Evolutionary conservation across 441 rosid genomes (phyloP).

Genomic region (Hura crepitans): DNA sequence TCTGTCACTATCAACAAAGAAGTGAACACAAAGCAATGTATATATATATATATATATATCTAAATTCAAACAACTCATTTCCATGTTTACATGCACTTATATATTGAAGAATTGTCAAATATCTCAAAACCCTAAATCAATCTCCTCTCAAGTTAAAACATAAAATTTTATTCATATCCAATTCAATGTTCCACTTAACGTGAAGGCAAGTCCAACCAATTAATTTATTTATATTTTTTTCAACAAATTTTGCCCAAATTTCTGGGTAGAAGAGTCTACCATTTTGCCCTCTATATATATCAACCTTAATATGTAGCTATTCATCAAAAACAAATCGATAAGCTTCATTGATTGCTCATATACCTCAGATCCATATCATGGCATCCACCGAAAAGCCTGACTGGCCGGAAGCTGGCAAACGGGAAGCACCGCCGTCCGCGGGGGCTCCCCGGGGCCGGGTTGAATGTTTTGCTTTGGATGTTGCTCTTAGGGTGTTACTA

Average conservation of each 20-base stretch:
- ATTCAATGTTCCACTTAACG: not conserved
- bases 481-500: conserved; percentile 46
- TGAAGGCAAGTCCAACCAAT: conserved; percentile 17
- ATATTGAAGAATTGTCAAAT: not conserved
- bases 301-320: not conserved
- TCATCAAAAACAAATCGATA: not conserved
- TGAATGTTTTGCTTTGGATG: conserved; percentile 33
- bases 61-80: not conserved
- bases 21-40: not conserved
- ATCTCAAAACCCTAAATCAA: not conserved
- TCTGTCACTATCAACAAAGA: not conserved
- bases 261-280: not conserved
- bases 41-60: no score
- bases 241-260: no score
- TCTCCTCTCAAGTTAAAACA: not conserved
- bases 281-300: not conserved
- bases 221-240: not conserved
- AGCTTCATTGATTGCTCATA: not conserved
- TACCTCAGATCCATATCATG: conserved; percentile 22
- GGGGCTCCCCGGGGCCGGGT: conserved; percentile 2
- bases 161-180: not conserved
- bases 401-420: conserved; percentile 28
- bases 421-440: conserved; percentile 25
- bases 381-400: conserved; percentile 46
- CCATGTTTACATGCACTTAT: not conserved